phyloP scores from a whole-genome alignment of 1,139 yeast species.

The Suhomyces ambrosiae region DNA sequence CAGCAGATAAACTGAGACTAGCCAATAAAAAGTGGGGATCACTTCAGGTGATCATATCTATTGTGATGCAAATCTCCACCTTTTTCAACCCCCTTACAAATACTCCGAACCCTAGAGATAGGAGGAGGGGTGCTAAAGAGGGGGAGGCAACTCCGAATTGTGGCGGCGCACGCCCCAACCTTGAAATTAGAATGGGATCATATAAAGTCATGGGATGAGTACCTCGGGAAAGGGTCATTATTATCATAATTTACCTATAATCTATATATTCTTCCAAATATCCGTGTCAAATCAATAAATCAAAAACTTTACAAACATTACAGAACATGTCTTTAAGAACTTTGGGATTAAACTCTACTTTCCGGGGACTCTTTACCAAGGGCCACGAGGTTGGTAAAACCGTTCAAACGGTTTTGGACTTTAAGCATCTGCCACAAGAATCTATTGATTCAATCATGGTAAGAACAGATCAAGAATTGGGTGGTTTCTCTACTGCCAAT shows the following conservation, averaged over 20 bases:
- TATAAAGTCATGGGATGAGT: slow-evolving; percentile 7
- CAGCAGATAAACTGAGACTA: background rate
- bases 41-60: background rate
- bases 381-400: slow-evolving; percentile 34
- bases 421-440: slow-evolving; percentile 46
- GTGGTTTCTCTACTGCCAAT: slow-evolving; percentile 73
- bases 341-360: slow-evolving; percentile 42
- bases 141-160: slow-evolving; percentile 9
- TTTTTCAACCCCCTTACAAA: background rate
- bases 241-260: background rate
- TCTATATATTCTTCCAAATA: background rate
- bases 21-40: slow-evolving; percentile 5
- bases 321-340: slow-evolving; percentile 45
- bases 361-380: slow-evolving; percentile 40
- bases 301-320: background rate
- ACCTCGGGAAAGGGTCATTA: slow-evolving; percentile 1
- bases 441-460: slow-evolving; percentile 52
- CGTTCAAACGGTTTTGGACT: slow-evolving; percentile 54
- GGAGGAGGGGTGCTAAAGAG: slow-evolving; percentile 6
- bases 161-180: slow-evolving; percentile 5
- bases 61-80: slow-evolving; percentile 6
- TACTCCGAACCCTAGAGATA: slow-evolving; percentile 2
- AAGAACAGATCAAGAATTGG: slow-evolving; percentile 72
- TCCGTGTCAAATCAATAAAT: background rate
- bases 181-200: slow-evolving; percentile 2